Evolutionary conservation across 441 rosid genomes (phyloP), one percentile per base, ranked within the genome.

Genomic region (Mallotus japonicus): DNA sequence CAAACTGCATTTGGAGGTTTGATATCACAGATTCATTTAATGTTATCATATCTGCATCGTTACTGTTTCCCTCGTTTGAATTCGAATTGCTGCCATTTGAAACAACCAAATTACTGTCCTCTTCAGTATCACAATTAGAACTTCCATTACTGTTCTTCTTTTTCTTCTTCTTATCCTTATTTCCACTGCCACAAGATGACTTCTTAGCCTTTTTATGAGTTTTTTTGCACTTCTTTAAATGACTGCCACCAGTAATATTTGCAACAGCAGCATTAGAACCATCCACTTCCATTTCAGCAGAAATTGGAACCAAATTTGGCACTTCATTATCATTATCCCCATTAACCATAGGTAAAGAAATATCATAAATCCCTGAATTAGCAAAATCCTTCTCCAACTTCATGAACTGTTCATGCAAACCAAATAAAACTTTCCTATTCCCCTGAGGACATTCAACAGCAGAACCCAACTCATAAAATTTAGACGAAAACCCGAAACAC

Each of bases 1-100:
- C 99, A 85, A 95, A 92, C 87, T 95, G 92, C 84, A 76, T 74
- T 66, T 89, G 92, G 58, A 95, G 97, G 83, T 92, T 93, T 0
- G 96, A 88, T 73, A 90, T 87, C 73, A 85, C 87, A 54, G 90
- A 70, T 73, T 87, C 87, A 58, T 79, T 72, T 5, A 87, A 79
- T 13, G 76, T 61, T 72, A 82, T 47, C 16, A 51, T 22, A 82
- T 74, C 73, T 19, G 75, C 77, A 65, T 72, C 79, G 69, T 34
- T 46, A 20, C 20, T 66, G 14, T 17, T 77, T 66, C 79, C 80
- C 15, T 76, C 74, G 14, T 40, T 64, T 14, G 83, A 24, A 24
- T 24, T 24, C 28, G 2, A 75, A 69, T 50, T 66, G 50, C 71
- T 77, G 53, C 44, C 22, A 32, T 72, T 72, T 69, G 72, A 14